Evolutionary conservation across 768 basidiomycete genomes (phyloP).

Genomic region (Candolleomyces eurysporus): DNA sequence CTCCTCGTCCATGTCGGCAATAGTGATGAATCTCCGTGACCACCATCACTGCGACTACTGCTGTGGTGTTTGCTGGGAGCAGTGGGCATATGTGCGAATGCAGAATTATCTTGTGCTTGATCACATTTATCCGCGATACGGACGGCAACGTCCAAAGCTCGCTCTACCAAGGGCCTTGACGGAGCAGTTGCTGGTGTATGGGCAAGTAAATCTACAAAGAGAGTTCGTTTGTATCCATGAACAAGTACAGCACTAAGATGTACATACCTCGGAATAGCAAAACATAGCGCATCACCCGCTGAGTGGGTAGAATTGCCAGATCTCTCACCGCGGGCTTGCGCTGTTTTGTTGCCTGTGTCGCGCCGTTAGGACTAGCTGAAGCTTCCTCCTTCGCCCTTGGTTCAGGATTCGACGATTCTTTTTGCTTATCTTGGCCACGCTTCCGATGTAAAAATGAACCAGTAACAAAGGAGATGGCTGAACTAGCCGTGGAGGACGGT

Average conservation of each 20-base stretch:
- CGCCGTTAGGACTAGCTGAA: background rate
- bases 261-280: slow-evolving; percentile 56
- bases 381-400: background rate
- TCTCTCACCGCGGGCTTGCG: slow-evolving; percentile 47
- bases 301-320: slow-evolving; percentile 63
- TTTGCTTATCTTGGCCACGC: slow-evolving; percentile 9
- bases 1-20: background rate
- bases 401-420: background rate
- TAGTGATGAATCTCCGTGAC: background rate
- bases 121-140: slow-evolving; percentile 64
- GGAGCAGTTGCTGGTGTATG: slow-evolving; percentile 55
- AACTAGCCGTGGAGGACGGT: background rate
- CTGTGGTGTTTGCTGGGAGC: background rate
- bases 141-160: slow-evolving; percentile 53
- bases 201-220: slow-evolving; percentile 47
- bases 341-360: background rate
- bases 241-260: background rate
- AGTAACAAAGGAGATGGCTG: background rate
- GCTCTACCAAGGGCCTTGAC: slow-evolving; percentile 51
- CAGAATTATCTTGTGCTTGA: slow-evolving; percentile 53
- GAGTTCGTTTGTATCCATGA: slow-evolving; percentile 2
- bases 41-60: background rate
- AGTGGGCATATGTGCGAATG: slow-evolving; percentile 17
- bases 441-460: background rate
- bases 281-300: slow-evolving; percentile 67